These are phyloP conservation scores for Firmiana major DNA, from an alignment of 345 rosid genomes.

Conservation along the genomic window DNA sequence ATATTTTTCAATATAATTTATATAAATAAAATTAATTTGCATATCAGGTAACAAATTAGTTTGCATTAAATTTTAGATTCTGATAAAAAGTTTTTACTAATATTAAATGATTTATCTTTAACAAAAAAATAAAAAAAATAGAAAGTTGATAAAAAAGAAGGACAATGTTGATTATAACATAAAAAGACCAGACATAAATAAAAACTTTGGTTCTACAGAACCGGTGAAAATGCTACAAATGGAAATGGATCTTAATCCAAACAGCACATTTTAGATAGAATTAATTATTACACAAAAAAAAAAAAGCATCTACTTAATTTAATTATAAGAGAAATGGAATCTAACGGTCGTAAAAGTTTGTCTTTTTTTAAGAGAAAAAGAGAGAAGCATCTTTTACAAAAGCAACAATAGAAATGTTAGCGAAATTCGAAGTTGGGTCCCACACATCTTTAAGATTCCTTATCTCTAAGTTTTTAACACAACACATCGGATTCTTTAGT, in stretches of 20 bases:
- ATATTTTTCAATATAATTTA: too few relatives aligned
- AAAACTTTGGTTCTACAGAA: too few relatives aligned
- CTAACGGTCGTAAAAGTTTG: slow-evolving; percentile 44
- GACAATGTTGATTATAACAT: background rate
- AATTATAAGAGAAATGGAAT: slow-evolving; percentile 28
- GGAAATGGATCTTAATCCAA: slow-evolving; percentile 34
- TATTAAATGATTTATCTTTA: too few relatives aligned
- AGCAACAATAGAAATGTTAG: slow-evolving; percentile 12
- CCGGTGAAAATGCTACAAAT: slow-evolving; percentile 45
- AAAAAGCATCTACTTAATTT: background rate
- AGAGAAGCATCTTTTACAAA: background rate
- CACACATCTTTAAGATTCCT: slow-evolving; percentile 34
- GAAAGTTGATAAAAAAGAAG: background rate
- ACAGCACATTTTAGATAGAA: slow-evolving; percentile 15
- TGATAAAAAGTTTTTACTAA: too few relatives aligned
- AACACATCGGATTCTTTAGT: background rate
- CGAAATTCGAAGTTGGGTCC: slow-evolving; percentile 28
- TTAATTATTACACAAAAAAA: background rate
- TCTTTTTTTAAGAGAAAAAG: slow-evolving; percentile 14
- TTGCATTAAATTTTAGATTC: too few relatives aligned
- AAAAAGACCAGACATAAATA: background rate
- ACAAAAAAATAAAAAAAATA: too few relatives aligned
- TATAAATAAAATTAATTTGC: too few relatives aligned
- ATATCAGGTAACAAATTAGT: too few relatives aligned
- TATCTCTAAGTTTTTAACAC: slow-evolving; percentile 17